Percentiles rank a stretch among this genome's conserved stretches.
phyloP scores from a whole-genome alignment of 768 basidiomycete genomes.

The Filobasidium wieringae region DNA sequence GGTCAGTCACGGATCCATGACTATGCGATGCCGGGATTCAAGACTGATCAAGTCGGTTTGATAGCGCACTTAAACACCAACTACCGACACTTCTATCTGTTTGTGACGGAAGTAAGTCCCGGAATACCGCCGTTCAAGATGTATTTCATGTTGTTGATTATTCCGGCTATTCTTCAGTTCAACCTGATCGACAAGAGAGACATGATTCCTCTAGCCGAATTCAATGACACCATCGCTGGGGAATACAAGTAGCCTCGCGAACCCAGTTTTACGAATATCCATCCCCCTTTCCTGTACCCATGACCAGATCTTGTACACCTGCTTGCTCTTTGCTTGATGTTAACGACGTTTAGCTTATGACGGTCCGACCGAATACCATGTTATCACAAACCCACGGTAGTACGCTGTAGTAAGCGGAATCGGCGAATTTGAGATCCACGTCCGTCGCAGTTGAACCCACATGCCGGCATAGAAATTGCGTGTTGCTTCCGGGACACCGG shows the following conservation, averaged over 20 bases:
- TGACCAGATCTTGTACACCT: not conserved
- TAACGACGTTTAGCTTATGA: not conserved
- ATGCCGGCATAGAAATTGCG: too few relatives aligned
- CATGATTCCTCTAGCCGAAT: slow-evolving; percentile 58
- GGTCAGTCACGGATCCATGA: slow-evolving; percentile 45
- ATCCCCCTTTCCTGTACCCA: not conserved
- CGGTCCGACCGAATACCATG: too few relatives aligned
- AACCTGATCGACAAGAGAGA: slow-evolving; percentile 58
- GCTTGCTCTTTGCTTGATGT: not conserved
- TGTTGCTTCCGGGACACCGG: too few relatives aligned
- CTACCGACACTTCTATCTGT: slow-evolving; percentile 94
- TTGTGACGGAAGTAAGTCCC: slow-evolving; percentile 72
- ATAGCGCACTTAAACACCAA: slow-evolving; percentile 95
- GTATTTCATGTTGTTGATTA: not conserved
- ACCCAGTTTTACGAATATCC: too few relatives aligned
- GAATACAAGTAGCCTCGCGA: slow-evolving; percentile 21
- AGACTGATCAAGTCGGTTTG: not conserved
- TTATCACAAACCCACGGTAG: too few relatives aligned
- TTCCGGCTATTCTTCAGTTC: slow-evolving; percentile 21
- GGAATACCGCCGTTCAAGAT: not conserved
- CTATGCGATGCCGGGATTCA: not conserved
- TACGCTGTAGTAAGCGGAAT: too few relatives aligned
- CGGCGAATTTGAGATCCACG: too few relatives aligned
- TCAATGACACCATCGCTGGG: slow-evolving; percentile 63
- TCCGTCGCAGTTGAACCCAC: too few relatives aligned